Base-by-base conservation (phyloP, 306 rosid species). In the Trichosanthes truncata region DNA sequence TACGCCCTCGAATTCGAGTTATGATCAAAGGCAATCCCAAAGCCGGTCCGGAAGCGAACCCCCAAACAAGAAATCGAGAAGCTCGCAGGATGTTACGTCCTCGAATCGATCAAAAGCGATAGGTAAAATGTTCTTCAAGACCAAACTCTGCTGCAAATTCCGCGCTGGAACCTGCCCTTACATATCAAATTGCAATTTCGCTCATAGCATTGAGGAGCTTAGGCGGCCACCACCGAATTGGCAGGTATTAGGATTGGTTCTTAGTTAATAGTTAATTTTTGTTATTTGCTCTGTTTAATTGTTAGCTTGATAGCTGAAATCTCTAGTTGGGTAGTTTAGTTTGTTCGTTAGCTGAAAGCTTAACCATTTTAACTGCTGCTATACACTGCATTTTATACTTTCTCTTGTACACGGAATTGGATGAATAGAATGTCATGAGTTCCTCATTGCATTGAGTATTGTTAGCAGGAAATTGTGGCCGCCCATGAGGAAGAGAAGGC, bases 111-210 rank as follows among this genome's bases (percentile, higher is more conserved):
- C 97, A 0, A 96, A 91, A 81, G 97, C 97, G 29, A 93, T 96
- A 0, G 99, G 99, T 41, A 96, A 96, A 68, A 96, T 96, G 99
- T 96, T 96, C 63, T 96, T 96, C 93, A 96, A 96, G 89, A 96
- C 99, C 41, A 96, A 96, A 49, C 93, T 96, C 1, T 96, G 99
- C 81, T 96, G 99, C 88, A 96, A 96, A 87, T 96, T 93, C 82
- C 87, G 99, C 1, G 93, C 92, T 0, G 98, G 97, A 57, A 93
- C 94, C 0, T 96, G 99, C 78, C 99, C 99, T 4, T 96, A 96
- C 63, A 75, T 96, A 40, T 91, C 97, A 0, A 93, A 96, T 69
- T 96, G 99, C 84, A 96, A 96, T 78, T 96, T 96, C 49, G 99
- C 99, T n/a, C 99, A 96, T 62, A 93, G 96, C 84, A 85, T 96